phyloP scores from a whole-genome alignment of 1,284 basidiomycete genomes.

The Ceratobasidium sp. region DNA sequence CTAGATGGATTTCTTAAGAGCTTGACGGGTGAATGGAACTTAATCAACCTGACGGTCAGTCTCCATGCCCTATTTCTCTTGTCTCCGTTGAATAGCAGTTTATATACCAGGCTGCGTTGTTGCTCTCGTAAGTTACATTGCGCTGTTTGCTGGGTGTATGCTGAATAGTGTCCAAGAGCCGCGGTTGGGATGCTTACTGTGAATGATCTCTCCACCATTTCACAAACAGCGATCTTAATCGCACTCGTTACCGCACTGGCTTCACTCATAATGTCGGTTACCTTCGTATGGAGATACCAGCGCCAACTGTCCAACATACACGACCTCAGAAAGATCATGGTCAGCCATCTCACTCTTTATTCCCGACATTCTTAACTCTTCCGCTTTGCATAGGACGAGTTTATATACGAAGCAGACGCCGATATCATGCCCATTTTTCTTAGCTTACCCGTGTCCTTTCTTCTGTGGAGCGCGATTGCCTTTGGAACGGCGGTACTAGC shows the following conservation, averaged over 20 bases:
- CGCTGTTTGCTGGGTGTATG: not conserved
- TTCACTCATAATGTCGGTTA: slow-evolving; percentile 37
- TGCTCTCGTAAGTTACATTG: slow-evolving; percentile 16
- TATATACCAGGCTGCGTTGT: slow-evolving; percentile 1
- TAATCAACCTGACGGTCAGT: slow-evolving; percentile 42
- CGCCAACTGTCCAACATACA: slow-evolving; percentile 41
- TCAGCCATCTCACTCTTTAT: not conserved
- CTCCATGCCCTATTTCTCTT: not conserved
- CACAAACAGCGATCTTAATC: slow-evolving; percentile 40
- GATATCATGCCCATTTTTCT: slow-evolving; percentile 42
- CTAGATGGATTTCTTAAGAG: slow-evolving; percentile 41
- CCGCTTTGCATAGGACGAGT: slow-evolving; percentile 35
- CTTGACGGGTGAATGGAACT: slow-evolving; percentile 41
- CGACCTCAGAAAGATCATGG: slow-evolving; percentile 42
- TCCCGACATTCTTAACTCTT: not conserved
- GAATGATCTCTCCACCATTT: slow-evolving; percentile 11
- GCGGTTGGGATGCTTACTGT: slow-evolving; percentile 40
- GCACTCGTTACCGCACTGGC: slow-evolving; percentile 38
- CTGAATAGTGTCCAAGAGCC: slow-evolving; percentile 19
- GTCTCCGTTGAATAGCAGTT: not conserved
- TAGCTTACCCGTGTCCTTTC: slow-evolving; percentile 40
- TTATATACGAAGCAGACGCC: slow-evolving; percentile 40
- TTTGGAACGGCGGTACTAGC: slow-evolving; percentile 38
- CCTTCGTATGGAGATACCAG: slow-evolving; percentile 42
- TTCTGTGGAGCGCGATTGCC: slow-evolving; percentile 40